Conservation (phyloP, 306 rosid species). For the Fragaria vesca region DNA sequence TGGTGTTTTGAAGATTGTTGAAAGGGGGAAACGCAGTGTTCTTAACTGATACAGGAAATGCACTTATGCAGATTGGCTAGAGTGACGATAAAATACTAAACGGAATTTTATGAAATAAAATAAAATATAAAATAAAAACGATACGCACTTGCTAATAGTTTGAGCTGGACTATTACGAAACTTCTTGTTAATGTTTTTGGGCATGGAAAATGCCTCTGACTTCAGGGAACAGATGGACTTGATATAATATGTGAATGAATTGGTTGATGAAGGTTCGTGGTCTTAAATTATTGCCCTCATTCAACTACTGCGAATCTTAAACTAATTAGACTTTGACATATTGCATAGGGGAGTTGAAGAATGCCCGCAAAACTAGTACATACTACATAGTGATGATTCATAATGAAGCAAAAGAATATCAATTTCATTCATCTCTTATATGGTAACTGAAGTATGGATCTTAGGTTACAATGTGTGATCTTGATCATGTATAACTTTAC, state of each 20-base stretch:
- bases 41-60: not conserved
- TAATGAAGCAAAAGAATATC: constrained; percentile 15
- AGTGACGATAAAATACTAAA: not conserved
- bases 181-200: not conserved
- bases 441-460: constrained; percentile 30
- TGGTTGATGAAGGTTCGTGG: not conserved
- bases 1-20: not conserved
- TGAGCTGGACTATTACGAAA: not conserved
- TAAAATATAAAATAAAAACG: not conserved
- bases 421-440: constrained; percentile 23
- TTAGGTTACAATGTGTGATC: constrained; percentile 18
- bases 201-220: not conserved
- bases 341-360: not conserved
- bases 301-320: constrained; percentile 1
- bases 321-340: not conserved
- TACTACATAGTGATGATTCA: no score
- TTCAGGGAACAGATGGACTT: not conserved
- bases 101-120: not conserved
- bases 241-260: not conserved
- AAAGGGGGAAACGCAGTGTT: not conserved
- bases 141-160: not conserved
- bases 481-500: constrained; percentile 24
- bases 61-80: not conserved
- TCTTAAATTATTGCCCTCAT: constrained; percentile 8
- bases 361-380: constrained; percentile 6